Evolutionary conservation across 805 yeast species (phyloP).

Genomic region (Lipomyces japonicus): DNA sequence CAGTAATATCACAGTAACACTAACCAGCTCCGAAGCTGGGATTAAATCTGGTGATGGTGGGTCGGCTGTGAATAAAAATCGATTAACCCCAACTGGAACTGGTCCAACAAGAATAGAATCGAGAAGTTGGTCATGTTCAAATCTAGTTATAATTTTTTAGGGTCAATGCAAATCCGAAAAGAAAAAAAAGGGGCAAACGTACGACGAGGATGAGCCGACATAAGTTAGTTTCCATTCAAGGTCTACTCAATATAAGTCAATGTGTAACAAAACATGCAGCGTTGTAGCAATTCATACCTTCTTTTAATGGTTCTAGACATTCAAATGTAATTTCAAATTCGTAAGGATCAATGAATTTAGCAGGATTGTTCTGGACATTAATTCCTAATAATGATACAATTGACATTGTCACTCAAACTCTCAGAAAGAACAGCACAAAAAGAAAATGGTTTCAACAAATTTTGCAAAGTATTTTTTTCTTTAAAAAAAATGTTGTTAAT

Average conservation of each 20-base stretch:
- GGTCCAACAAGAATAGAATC: conserved; percentile 98
- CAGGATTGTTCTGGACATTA: conserved; percentile 90
- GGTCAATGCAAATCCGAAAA: neutral
- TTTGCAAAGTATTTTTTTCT: no score
- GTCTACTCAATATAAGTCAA: conserved; percentile 43
- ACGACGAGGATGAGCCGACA: conserved; percentile 90
- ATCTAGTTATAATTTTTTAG: conserved; percentile 25
- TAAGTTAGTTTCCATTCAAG: conserved; percentile 96
- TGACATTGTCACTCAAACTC: conserved; percentile 14
- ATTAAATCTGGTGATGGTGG: conserved; percentile 95
- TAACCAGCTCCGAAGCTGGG: conserved; percentile 92
- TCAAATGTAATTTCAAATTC: conserved; percentile 97
- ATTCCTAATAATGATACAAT: conserved; percentile 60
- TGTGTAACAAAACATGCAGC: neutral
- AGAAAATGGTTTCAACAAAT: no score
- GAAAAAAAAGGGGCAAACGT: conserved; percentile 13
- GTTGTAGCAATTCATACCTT: conserved; percentile 36
- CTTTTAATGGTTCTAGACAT: conserved; percentile 85
- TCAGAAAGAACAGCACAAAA: neutral
- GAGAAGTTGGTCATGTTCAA: conserved; percentile 94
- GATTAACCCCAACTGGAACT: conserved; percentile 94
- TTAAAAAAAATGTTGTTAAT: no score
- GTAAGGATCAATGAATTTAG: conserved; percentile 86
- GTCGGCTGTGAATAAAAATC: conserved; percentile 88
- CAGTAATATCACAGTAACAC: conserved; percentile 88